phyloP scores from a whole-genome alignment of 2,329 filamentous ascomycete species.

The Calonectria hongkongensis region DNA sequence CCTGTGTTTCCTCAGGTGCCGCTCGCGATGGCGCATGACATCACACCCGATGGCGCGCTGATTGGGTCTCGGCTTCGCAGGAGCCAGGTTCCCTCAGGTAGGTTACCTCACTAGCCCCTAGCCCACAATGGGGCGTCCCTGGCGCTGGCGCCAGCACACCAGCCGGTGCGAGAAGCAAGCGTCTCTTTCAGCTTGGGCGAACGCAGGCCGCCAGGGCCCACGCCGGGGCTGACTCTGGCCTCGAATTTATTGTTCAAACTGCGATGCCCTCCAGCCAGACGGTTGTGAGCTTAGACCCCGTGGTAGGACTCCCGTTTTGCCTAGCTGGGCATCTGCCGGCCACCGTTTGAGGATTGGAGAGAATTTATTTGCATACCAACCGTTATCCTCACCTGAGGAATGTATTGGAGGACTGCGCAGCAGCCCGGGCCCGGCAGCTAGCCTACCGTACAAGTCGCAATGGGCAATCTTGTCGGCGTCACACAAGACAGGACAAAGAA shows the following conservation, averaged over 20 bases:
- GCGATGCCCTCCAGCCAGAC: slow-evolving; percentile 4
- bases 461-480: slow-evolving; percentile 17
- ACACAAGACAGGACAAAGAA: slow-evolving; percentile 24
- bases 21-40: slow-evolving; percentile 38
- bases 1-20: slow-evolving; percentile 29
- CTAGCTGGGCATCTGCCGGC: background rate
- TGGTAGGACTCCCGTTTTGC: slow-evolving; percentile 15
- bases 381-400: slow-evolving; percentile 17
- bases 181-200: slow-evolving; percentile 32
- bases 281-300: background rate
- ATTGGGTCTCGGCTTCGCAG: slow-evolving; percentile 33
- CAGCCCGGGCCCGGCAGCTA: background rate
- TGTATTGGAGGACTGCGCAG: slow-evolving; percentile 22
- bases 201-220: slow-evolving; percentile 26
- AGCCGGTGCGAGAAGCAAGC: slow-evolving; percentile 13
- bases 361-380: slow-evolving; percentile 11
- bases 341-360: slow-evolving; percentile 19
- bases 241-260: slow-evolving; percentile 22
- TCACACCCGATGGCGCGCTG: slow-evolving; percentile 37
- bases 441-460: slow-evolving; percentile 12
- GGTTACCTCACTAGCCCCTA: slow-evolving; percentile 33
- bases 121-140: slow-evolving; percentile 30
- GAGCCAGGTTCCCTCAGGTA: slow-evolving; percentile 22
- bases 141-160: slow-evolving; percentile 28
- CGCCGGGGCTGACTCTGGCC: slow-evolving; percentile 39